phyloP scores from a whole-genome alignment of 78 protist species.

The Dictyostelium brefeldianum region DNA sequence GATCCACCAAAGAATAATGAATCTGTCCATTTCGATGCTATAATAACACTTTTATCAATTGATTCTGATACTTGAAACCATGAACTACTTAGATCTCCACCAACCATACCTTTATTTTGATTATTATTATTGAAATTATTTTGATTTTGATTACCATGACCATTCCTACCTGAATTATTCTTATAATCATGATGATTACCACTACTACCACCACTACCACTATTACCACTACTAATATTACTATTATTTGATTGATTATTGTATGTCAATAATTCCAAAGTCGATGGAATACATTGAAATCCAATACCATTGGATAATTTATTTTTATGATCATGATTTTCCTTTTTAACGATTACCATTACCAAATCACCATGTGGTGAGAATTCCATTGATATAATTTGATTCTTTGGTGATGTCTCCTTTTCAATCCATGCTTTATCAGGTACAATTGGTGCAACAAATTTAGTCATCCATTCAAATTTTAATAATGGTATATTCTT shows the following conservation, averaged over 20 bases:
- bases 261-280: background rate
- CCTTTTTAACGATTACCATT: constrained; percentile 45
- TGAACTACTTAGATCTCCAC: constrained; percentile 29
- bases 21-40: constrained; percentile 55
- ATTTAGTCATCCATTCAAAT: constrained; percentile 59
- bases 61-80: constrained; percentile 51
- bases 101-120: constrained; percentile 12
- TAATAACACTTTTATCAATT: constrained; percentile 7
- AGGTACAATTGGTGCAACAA: constrained; percentile 53
- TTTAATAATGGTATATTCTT: constrained; percentile 38
- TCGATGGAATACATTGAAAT: constrained; percentile 35
- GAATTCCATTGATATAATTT: constrained; percentile 52
- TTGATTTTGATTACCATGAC: background rate
- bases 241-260: background rate
- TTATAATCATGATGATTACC: background rate
- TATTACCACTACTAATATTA: background rate
- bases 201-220: background rate
- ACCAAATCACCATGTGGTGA: constrained; percentile 67
- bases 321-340: constrained; percentile 33
- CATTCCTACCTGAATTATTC: background rate
- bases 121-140: background rate
- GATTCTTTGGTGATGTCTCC: constrained; percentile 53
- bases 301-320: constrained; percentile 59
- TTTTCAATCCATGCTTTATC: constrained; percentile 55
- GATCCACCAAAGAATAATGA: constrained; percentile 50